phyloP scores from a whole-genome alignment of 306 rosid genomes.

The Crotalaria pallida region DNA sequence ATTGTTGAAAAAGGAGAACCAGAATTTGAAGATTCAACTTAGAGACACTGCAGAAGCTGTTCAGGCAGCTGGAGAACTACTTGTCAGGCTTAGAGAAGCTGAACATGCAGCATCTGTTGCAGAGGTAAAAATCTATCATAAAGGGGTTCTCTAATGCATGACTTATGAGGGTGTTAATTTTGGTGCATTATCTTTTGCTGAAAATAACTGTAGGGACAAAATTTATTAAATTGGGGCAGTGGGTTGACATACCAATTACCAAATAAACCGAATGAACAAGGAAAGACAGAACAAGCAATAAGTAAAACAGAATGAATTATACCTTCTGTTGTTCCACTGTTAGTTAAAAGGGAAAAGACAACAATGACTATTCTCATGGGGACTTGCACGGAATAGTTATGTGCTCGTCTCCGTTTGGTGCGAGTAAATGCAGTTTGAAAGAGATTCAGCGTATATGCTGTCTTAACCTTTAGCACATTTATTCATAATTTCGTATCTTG shows the following conservation, averaged over 20 bases:
- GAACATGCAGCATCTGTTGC: conserved; percentile 69
- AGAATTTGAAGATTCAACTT: conserved; percentile 71
- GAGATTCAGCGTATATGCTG: background rate
- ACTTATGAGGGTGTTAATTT: background rate
- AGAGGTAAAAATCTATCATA: conserved; percentile 49
- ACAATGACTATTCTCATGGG: background rate
- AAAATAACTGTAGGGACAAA: background rate
- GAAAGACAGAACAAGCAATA: background rate
- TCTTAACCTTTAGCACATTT: background rate
- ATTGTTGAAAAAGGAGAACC: conserved; percentile 73
- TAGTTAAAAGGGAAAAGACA: background rate
- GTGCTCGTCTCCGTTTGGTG: background rate
- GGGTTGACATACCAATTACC: background rate
- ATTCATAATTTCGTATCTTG: background rate
- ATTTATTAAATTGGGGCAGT: background rate
- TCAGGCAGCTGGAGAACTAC: conserved; percentile 97
- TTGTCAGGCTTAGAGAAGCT: conserved; percentile 88
- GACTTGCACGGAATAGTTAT: background rate
- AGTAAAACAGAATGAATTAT: background rate
- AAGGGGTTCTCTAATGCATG: background rate
- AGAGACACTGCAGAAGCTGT: conserved; percentile 98
- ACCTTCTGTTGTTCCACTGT: background rate
- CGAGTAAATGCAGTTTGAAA: background rate
- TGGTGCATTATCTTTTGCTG: background rate
- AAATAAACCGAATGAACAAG: background rate